Percentiles rank a stretch among this genome's conserved stretches.
Conservation (phyloP, 192 early-diverging fungal genomes). For the Linnemannia zychae region DNA sequence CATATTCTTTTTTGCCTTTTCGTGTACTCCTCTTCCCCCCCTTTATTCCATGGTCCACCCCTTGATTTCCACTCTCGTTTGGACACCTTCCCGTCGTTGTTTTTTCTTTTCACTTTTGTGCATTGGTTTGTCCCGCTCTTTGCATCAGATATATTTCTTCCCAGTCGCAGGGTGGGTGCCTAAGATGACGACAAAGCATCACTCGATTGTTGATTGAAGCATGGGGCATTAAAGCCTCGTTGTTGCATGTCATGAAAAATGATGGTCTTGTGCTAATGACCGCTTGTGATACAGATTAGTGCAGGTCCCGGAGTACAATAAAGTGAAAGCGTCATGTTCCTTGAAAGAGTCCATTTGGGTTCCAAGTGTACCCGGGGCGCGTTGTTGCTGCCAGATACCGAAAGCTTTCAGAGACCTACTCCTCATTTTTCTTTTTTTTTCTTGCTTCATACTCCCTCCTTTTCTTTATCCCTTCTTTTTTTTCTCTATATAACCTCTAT, state of each 20-base stretch:
- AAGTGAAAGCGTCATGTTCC: neutral
- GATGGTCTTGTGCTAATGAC: neutral
- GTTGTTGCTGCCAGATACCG: neutral
- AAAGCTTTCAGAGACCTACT: neutral
- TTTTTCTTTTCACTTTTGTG: neutral
- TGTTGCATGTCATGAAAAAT: neutral
- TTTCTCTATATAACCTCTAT: neutral
- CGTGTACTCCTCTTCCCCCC: conserved; percentile 18
- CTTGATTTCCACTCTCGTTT: conserved; percentile 23
- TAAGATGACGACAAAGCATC: neutral
- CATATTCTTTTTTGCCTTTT: conserved; percentile 6
- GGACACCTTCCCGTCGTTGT: neutral
- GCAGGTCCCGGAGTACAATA: neutral
- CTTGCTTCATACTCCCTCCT: neutral
- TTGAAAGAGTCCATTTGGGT: neutral
- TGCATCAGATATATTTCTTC: neutral
- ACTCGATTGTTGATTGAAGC: neutral
- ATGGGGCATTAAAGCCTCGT: neutral
- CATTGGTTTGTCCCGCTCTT: neutral
- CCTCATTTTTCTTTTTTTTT: neutral
- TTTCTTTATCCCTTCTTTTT: neutral
- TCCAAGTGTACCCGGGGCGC: neutral
- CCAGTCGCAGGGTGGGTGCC: conserved; percentile 1
- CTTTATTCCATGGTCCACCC: conserved; percentile 32
- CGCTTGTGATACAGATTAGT: neutral